These are phyloP conservation scores for Tetrapisispora phaffii DNA, from an alignment of 805 yeast genomes.

Conservation along the genomic window DNA sequence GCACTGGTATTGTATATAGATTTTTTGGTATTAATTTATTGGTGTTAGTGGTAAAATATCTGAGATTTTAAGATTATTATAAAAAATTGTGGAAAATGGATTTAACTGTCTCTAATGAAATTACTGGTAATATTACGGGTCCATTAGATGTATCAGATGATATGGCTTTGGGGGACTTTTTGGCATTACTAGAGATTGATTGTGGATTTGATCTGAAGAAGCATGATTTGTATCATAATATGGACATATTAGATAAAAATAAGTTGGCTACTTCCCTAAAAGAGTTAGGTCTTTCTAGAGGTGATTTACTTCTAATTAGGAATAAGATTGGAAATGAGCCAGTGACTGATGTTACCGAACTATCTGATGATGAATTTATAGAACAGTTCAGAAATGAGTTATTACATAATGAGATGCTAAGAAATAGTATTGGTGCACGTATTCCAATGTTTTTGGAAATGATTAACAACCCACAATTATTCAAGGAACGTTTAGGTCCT, in stretches of 20 bases:
- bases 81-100: conserved; percentile 33
- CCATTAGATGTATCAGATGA: conserved; percentile 56
- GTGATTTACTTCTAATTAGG: conserved; percentile 45
- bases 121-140: conserved; percentile 39
- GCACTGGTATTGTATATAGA: too few species aligned
- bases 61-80: neutral
- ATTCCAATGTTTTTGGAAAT: conserved; percentile 41
- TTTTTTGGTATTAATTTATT: too few species aligned
- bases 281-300: conserved; percentile 41
- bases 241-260: conserved; percentile 29
- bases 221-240: conserved; percentile 44
- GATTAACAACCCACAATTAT: conserved; percentile 40
- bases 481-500: conserved; percentile 34
- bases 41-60: neutral
- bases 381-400: conserved; percentile 44
- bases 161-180: conserved; percentile 55
- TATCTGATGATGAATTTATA: conserved; percentile 21
- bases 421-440: conserved; percentile 28
- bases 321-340: conserved; percentile 14
- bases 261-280: conserved; percentile 32
- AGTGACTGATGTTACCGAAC: neutral
- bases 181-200: conserved; percentile 66
- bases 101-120: conserved; percentile 41
- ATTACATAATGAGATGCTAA: conserved; percentile 33
- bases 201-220: conserved; percentile 39